Percentiles rank a stretch among this genome's conserved stretches.
Evolutionary conservation across 257 asterid species (phyloP).

Genomic region (Agastache rugosa): DNA sequence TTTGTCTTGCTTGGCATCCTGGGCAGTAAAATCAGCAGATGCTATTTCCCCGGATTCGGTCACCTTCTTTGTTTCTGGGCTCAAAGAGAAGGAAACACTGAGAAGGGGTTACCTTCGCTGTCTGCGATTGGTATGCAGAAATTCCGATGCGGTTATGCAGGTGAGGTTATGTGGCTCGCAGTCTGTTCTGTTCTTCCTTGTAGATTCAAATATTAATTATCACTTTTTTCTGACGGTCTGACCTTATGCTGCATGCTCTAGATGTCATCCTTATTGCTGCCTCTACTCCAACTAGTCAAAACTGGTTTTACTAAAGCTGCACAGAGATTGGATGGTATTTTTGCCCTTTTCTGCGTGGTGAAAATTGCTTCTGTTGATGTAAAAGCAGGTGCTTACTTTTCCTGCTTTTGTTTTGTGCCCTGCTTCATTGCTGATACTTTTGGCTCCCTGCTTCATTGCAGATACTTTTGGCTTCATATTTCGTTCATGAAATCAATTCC

Average conservation of each 20-base stretch:
- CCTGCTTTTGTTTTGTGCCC: constrained; percentile 21
- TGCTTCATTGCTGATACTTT: constrained; percentile 27
- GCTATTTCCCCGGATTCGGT: constrained; percentile 60
- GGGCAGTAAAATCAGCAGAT: constrained; percentile 82
- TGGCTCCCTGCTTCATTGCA: constrained; percentile 21
- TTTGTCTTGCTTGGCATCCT: constrained; percentile 78
- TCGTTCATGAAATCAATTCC: constrained; percentile 11
- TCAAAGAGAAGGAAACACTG: constrained; percentile 91
- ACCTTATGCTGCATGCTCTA: constrained; percentile 41
- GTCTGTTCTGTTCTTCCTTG: constrained; percentile 4
- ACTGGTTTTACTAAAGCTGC: constrained; percentile 92
- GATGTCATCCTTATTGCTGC: constrained; percentile 76
- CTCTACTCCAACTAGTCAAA: constrained; percentile 93
- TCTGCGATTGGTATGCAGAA: constrained; percentile 69
- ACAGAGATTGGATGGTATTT: constrained; percentile 93
- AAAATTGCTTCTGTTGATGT: constrained; percentile 85
- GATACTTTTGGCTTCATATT: constrained; percentile 20
- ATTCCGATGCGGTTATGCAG: constrained; percentile 69
- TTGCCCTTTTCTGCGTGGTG: constrained; percentile 77
- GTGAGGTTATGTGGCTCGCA: constrained; percentile 46
- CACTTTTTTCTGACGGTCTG: constrained; percentile 31
- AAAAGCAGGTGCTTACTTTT: constrained; percentile 77
- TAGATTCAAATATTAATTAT: constrained; percentile 24
- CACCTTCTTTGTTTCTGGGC: constrained; percentile 73
- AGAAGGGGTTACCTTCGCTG: constrained; percentile 94